Base-by-base conservation (phyloP, 2,329 filamentous ascomycete species). In the Aspergillus chevalieri region DNA sequence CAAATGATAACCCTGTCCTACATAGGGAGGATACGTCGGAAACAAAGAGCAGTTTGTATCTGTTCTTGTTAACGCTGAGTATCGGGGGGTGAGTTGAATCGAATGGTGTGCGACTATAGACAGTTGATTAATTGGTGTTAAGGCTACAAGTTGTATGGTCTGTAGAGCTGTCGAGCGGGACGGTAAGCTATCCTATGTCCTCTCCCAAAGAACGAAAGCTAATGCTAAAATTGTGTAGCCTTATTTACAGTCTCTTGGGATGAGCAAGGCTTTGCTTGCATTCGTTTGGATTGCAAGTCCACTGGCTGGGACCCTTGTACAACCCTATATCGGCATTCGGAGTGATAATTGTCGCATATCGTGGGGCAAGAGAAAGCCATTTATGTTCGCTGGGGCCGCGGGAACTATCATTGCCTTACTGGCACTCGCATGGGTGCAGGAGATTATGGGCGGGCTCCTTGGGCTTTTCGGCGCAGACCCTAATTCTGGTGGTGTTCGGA, bases 101-200 rank as follows among this genome's bases (percentile, higher is more conserved):
- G 26, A 12, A 12, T 12, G 26, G 4, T 30, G 26, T 10, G 26
- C 9, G 10, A 10, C 1, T 19, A 34, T 6, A 26, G 19, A 17
- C 36, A 26, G 8, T n/a, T n/a, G 17, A 44, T 24, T 39, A 43
- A 19, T 22, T 24, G 15, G 33, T 24, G 26, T 33, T 30, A 55
- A 79, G 89, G 21, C 75, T 97, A 54, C 92, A 97, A 72, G 87
- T 97, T 58, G 90, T 92, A 24, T 97, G 92, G 92, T 91, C 91
- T 1, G 90, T 95, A 39, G 92, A 97, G 69, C 78, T 95, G 39
- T 95, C 90, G 47, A 92, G 95, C 74, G 91, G 91, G 59, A 95
- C 92, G 47, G 78, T 81, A 66, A 63, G 77, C 70, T 26, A 2
- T 21, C 43, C 36, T 41, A 30, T 19, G 8, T 26, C 12, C 6